Base-by-base conservation (phyloP, 176 grass and related monocot species). In the Neostapfia colusana region DNA sequence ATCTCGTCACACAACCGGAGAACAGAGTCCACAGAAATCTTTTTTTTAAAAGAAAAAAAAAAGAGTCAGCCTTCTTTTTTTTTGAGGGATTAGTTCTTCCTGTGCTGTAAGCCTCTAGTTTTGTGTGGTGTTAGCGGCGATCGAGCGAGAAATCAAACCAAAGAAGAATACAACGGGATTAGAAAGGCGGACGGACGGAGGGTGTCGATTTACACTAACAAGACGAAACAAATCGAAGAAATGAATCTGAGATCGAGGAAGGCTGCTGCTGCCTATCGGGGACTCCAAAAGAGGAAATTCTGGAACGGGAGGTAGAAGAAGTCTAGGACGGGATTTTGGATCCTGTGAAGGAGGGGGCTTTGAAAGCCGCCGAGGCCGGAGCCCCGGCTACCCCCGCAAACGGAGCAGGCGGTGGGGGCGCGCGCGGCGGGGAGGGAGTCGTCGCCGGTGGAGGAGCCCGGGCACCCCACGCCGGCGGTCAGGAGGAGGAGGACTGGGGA, bases 351-450 rank as follows among this genome's bases (percentile, higher is more conserved):
- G 41, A 92, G 95, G 95, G 95, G 95, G 89, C 95, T 98, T 94
- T 90, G 73, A 85, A 88, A 93, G 95, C 95, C 91, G 91, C 95
- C 91, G 91, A 98, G 95, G 95, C 95, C 91, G 95, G 89, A 91
- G 95, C 95, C 95, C 91, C 91, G 95, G 95, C 95, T 91, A 93
- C 95, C 95, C 95, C 95, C 91, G 74, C 91, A 98, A 94, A 90
- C 39, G 91, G 78, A 84, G 91, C 95, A 98, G 91, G 70, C 40
- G 75, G 58, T 65, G 69, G 74, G 48, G 7, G 60, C 31, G 77
- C 87, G 53, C 62, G 78, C 83, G 88, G 81, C 73, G 88, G 76
- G 39, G 77, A 53, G 73, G 76, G 44, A 71, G 40, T 85, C 85
- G 70, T 77, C 93, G 83, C 90, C 88, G 74, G 82, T n/a, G 83